phyloP scores from a whole-genome alignment of 352 stramenopile species.

The Phytopythium ostracodes region DNA sequence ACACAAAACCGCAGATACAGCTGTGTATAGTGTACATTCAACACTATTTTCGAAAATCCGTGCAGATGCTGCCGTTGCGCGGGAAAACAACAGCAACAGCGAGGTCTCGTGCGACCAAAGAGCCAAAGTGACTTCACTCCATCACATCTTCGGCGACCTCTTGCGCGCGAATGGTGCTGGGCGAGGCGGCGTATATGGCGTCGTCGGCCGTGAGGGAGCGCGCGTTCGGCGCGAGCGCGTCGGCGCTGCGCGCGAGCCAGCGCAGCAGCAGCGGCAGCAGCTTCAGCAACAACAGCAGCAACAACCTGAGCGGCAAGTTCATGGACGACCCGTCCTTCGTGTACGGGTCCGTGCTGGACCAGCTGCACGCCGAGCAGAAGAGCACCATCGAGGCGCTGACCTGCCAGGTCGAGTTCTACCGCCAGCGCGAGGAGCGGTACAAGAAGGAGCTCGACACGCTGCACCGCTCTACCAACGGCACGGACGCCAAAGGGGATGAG shows the following conservation, averaged over 20 bases:
- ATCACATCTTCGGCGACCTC: background rate
- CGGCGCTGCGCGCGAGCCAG: background rate
- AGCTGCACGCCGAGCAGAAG: conserved; percentile 77
- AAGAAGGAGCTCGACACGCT: conserved; percentile 64
- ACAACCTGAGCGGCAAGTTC: conserved; percentile 20
- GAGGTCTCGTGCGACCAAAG: conserved; percentile 4
- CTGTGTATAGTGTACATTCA: background rate
- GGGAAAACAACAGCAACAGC: background rate
- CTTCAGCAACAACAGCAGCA: conserved; percentile 16
- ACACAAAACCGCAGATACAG: background rate
- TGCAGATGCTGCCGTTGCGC: background rate
- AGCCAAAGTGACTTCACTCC: too few relatives aligned
- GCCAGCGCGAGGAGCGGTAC: conserved; percentile 62
- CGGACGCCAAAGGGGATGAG: conserved; percentile 16
- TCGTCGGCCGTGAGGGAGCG: background rate
- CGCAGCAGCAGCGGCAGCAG: conserved; percentile 16
- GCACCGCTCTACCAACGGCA: conserved; percentile 24
- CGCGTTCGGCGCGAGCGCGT: too few relatives aligned
- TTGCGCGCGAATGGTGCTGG: conserved; percentile 2
- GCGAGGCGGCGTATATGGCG: conserved; percentile 1
- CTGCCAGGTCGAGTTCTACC: conserved; percentile 77
- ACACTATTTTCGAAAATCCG: background rate
- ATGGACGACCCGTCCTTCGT: conserved; percentile 32
- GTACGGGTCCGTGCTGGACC: conserved; percentile 57
- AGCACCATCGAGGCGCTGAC: conserved; percentile 78